Evolutionary conservation across 2,329 filamentous ascomycete genomes (phyloP).

Genomic region (Trichophyton simii): DNA sequence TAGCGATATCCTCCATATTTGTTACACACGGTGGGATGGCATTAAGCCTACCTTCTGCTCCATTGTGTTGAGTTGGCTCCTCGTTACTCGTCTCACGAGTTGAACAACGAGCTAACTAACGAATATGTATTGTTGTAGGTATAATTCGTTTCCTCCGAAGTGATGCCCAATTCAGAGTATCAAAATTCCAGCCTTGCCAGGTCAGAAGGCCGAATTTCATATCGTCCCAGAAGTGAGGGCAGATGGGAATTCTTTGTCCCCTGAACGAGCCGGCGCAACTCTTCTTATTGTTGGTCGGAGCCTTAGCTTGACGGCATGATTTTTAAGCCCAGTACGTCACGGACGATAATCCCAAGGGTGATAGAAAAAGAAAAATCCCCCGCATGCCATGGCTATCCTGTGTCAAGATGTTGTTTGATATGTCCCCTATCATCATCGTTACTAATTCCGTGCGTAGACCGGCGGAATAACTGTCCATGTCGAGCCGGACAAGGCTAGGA

Average conservation of each 20-base stretch:
- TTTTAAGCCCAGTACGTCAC: background rate
- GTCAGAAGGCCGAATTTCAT: background rate
- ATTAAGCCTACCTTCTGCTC: background rate
- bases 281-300: background rate
- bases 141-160: background rate
- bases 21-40: background rate
- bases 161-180: background rate
- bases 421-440: background rate
- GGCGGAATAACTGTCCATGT: background rate
- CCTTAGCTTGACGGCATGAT: background rate
- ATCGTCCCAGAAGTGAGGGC: background rate
- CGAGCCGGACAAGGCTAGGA: background rate
- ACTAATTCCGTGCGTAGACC: background rate
- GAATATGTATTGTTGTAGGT: background rate
- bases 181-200: background rate
- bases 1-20: background rate
- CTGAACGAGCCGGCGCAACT: background rate
- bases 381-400: background rate
- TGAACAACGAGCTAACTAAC: background rate
- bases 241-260: constrained; percentile 2
- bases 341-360: background rate
- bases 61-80: background rate
- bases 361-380: background rate
- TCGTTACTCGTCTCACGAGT: background rate
- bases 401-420: background rate